Base-by-base conservation (phyloP, 2,329 filamentous ascomycete species). In the Aspergillus viridinutans region DNA sequence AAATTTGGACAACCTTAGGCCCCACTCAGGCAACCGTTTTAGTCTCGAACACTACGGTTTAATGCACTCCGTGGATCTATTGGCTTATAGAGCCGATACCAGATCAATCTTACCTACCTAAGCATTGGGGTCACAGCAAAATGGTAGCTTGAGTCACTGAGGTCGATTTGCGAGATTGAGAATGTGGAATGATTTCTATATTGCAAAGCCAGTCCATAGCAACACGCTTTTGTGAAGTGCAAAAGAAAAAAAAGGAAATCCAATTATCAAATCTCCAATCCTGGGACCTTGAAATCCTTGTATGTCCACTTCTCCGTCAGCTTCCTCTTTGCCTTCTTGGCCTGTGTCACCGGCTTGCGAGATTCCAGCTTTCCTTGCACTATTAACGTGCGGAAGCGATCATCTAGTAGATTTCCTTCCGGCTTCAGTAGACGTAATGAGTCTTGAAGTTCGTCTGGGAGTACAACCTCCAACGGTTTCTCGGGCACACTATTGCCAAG, bases 291-390 rank as follows among this genome's bases (percentile, higher is more conserved):
- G 76, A 96, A 99, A 73, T 99, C 94, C 82, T 99, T 99, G 80
- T 96, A 90, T 48, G 88, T 86, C 94, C 94, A 99, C 78, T 97
- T 99, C 83, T 97, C 94, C 6, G 91, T 96, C 52, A 86, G 76
- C 74, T 90, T 90, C 65, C 80, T 86, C 81, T 87, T 92, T 61
- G 85, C 84, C 80, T 94, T 90, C 82, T 90, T 96, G 68, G 83
- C 83, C 77, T 94, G 93, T 6, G 87, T 84, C 57, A 93, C 84
- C 53, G 87, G 87, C 71, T 88, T 88, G 66, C 94, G 83, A 51
- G 85, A 84, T 80, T 99, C 94, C 59, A 99, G 77, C 77, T 94
- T 96, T 58, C 94, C 94, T 61, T 92, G 85, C 35, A 97, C 83
- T 61, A 97, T 80, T 76, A 97, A 81, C 72, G 85, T 97, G 60